phyloP scores from a whole-genome alignment of 352 stramenopile genomes.

The Albugo laibachii region DNA sequence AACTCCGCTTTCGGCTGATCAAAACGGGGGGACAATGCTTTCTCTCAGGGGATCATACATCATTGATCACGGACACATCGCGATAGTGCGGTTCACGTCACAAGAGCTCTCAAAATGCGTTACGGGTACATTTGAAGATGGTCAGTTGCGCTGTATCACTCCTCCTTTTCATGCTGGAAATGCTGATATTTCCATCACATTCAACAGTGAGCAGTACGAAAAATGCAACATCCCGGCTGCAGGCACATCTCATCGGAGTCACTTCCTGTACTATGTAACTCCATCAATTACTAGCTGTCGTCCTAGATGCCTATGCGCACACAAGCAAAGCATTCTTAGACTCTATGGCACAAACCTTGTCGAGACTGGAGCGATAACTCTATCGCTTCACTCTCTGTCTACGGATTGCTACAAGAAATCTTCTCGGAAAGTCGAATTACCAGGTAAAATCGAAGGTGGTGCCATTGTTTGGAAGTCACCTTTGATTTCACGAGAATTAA shows the following conservation, averaged over 20 bases:
- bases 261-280: constrained; percentile 62
- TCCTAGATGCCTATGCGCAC: constrained; percentile 31
- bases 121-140: constrained; percentile 37
- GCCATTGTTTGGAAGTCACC: constrained; percentile 28
- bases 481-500: constrained; percentile 22
- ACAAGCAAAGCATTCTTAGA: constrained; percentile 20
- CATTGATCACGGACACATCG: constrained; percentile 37
- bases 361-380: constrained; percentile 53
- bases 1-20: constrained; percentile 39
- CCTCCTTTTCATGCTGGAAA: constrained; percentile 37
- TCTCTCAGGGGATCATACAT: constrained; percentile 33
- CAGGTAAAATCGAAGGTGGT: constrained; percentile 20
- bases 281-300: constrained; percentile 28
- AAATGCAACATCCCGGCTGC: constrained; percentile 38
- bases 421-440: constrained; percentile 16
- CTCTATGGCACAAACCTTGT: constrained; percentile 51
- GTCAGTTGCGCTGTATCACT: constrained; percentile 37
- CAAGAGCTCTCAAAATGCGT: constrained; percentile 31
- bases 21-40: constrained; percentile 39
- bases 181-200: constrained; percentile 32
- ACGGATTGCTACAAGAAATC: constrained; percentile 14
- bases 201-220: constrained; percentile 62
- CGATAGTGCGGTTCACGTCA: constrained; percentile 39
- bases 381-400: constrained; percentile 25
- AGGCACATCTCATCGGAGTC: constrained; percentile 15